Evolutionary conservation across 257 asterid species (phyloP).

Genomic region (Euphrasia confusa): DNA sequence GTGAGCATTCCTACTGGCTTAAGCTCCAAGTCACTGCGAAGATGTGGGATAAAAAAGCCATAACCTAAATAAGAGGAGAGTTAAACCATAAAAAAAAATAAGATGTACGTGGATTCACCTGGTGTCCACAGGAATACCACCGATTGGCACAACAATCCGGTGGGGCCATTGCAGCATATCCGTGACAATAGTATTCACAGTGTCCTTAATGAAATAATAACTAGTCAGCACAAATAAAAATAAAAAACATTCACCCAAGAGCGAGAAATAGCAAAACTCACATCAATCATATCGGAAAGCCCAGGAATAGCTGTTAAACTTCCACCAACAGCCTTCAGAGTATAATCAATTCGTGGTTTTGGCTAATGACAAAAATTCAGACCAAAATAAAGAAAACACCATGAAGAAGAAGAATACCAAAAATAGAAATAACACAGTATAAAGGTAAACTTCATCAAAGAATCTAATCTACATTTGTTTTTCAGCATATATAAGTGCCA

Average conservation of each 20-base stretch:
- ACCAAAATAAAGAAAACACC: neutral
- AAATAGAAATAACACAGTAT: neutral
- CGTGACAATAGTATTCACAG: slow-evolving; percentile 71
- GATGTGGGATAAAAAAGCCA: slow-evolving; percentile 18
- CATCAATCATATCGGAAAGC: slow-evolving; percentile 93
- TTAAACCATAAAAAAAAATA: slow-evolving; percentile 14
- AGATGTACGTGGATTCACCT: slow-evolving; percentile 43
- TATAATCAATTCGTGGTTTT: slow-evolving; percentile 87
- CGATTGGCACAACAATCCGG: slow-evolving; percentile 95
- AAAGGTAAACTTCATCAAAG: too few relatives aligned
- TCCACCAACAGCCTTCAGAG: slow-evolving; percentile 94
- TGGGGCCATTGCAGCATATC: slow-evolving; percentile 99
- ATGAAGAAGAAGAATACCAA: neutral
- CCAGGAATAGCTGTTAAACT: slow-evolving; percentile 97
- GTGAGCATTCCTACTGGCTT: slow-evolving; percentile 90
- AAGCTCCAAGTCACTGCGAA: slow-evolving; percentile 90
- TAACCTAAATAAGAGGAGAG: slow-evolving; percentile 8
- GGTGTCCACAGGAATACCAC: slow-evolving; percentile 72
- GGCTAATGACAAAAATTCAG: slow-evolving; percentile 45
- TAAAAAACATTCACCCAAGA: slow-evolving; percentile 10
- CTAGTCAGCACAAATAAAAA: slow-evolving; percentile 26
- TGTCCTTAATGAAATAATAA: slow-evolving; percentile 48
- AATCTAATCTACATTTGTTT: too few relatives aligned
- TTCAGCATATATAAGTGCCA: too few relatives aligned
- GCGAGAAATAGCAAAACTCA: slow-evolving; percentile 34